A percentile compares a stretch with the other conserved stretches of the same genome.
These are phyloP conservation scores for Apiospora malaysiana DNA, from an alignment of 2,329 filamentous ascomycete species.

Conservation along the genomic window DNA sequence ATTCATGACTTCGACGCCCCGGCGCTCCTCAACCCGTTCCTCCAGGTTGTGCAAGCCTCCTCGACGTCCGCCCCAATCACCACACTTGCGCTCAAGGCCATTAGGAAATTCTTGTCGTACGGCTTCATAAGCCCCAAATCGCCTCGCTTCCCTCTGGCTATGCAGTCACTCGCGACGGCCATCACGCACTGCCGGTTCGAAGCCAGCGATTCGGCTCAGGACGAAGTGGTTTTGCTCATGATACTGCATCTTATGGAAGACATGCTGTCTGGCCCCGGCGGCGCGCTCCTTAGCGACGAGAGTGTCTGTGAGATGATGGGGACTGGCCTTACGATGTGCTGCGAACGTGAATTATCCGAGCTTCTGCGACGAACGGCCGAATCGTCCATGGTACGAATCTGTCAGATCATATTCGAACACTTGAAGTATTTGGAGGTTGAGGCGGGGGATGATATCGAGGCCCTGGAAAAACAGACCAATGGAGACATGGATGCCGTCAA, in stretches of 20 bases:
- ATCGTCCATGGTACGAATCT: constrained; percentile 98
- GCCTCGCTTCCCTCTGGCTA: constrained; percentile 86
- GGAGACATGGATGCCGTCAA: constrained; percentile 77
- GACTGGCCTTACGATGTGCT: constrained; percentile 95
- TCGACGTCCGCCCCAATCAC: constrained; percentile 97
- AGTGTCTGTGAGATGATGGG: constrained; percentile 99
- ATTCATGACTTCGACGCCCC: constrained; percentile 89
- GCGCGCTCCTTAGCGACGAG: constrained; percentile 93
- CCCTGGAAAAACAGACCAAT: constrained; percentile 69
- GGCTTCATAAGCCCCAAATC: constrained; percentile 85
- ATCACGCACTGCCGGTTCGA: constrained; percentile 98
- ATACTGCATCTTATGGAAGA: constrained; percentile 98
- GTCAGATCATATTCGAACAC: constrained; percentile 95
- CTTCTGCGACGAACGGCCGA: constrained; percentile 90
- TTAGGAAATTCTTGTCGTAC: constrained; percentile 96
- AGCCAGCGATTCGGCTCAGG: constrained; percentile 91
- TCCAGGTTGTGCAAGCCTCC: constrained; percentile 95
- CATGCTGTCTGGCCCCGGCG: constrained; percentile 93
- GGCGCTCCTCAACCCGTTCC: constrained; percentile 87
- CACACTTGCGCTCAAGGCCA: constrained; percentile 87
- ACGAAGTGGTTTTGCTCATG: constrained; percentile 92
- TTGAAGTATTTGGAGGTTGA: constrained; percentile 86
- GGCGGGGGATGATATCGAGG: constrained; percentile 69
- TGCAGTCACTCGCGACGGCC: constrained; percentile 92
- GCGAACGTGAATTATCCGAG: constrained; percentile 88